These are phyloP conservation scores for Penicillium olsonii DNA, from an alignment of 2,329 filamentous ascomycete species.

Conservation along the genomic window DNA sequence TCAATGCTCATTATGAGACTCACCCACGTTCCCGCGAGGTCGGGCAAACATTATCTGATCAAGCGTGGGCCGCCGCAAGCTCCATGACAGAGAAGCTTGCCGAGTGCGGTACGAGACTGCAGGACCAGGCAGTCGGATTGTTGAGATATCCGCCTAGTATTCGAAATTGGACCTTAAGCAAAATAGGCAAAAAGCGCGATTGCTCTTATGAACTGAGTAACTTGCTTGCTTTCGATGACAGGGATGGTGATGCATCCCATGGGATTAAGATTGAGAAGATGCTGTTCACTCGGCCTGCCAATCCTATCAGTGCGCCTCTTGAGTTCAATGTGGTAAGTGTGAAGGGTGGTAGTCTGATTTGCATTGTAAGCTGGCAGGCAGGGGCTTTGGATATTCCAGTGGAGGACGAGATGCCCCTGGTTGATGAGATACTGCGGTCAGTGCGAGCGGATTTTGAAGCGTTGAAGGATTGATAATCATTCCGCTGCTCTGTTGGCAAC, in stretches of 20 bases:
- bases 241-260: slow-evolving; percentile 23
- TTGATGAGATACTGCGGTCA: neutral
- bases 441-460: neutral
- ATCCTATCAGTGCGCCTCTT: slow-evolving; percentile 39
- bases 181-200: slow-evolving; percentile 41
- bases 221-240: slow-evolving; percentile 39
- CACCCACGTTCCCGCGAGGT: slow-evolving; percentile 15
- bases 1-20: slow-evolving; percentile 29
- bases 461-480: neutral
- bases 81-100: slow-evolving; percentile 35
- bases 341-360: slow-evolving; percentile 40
- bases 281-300: slow-evolving; percentile 48
- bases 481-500: too few species aligned
- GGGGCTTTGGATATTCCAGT: slow-evolving; percentile 43
- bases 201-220: slow-evolving; percentile 51
- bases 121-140: slow-evolving; percentile 46
- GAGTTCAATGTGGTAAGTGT: slow-evolving; percentile 45
- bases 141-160: slow-evolving; percentile 45
- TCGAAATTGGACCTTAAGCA: slow-evolving; percentile 40
- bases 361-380: slow-evolving; percentile 46
- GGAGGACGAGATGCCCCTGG: slow-evolving; percentile 22
- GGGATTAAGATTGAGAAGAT: slow-evolving; percentile 34
- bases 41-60: slow-evolving; percentile 14
- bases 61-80: slow-evolving; percentile 38
- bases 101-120: slow-evolving; percentile 29